Evolutionary conservation across 257 asterid genomes (phyloP), one percentile per base, ranked within the genome.

Genomic region (Hygrophila difformis): DNA sequence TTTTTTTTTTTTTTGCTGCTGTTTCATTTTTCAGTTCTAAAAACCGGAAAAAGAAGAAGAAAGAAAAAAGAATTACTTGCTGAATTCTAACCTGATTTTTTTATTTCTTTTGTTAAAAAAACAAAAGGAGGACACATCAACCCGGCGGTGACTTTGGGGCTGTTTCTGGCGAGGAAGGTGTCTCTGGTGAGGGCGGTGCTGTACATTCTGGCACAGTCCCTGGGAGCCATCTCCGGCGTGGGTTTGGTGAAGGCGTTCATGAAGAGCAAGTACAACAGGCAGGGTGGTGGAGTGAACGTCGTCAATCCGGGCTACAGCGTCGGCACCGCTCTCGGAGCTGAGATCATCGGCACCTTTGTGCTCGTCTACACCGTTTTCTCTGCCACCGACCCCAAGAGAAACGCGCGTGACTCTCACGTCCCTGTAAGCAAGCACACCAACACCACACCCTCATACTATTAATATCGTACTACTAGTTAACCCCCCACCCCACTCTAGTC

Each of bases 281-380:
- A 64, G 7, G 93, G 89, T 29, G 95, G 95, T 16, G 95, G 93
- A 29, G 80, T 76, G 2, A 84, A 84, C 60, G 13, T 36, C 0
- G 82, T 84, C 0, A 60, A 40, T 55, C 2, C 52, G 0, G 95
- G 89, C 7, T 81, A 77, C 75, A 84, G 37, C 75, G 67, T 31
- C 8, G 93, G 95, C 11, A 78, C 82, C 4, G 95, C 87, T 3
- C 54, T 84, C 20, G 95, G 89, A 2, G 93, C 95, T 51, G 95
- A 84, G 67, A 84, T 84, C 3, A 75, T 84, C n/a, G 94, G 94
- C 3, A 84, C 94, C n/a, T 84, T 84, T 39, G 81, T 84, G 2
- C 86, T 84, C 40, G 94, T 84, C 16, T 84, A 84, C 88, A 75
- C 93, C 26, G 94, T 84, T 48, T 84, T 84, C 84, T 75, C 95